Evolutionary conservation across 2,329 filamentous ascomycete genomes (phyloP), one percentile per base, ranked within the genome.

Genomic region (Exophiala sp.): DNA sequence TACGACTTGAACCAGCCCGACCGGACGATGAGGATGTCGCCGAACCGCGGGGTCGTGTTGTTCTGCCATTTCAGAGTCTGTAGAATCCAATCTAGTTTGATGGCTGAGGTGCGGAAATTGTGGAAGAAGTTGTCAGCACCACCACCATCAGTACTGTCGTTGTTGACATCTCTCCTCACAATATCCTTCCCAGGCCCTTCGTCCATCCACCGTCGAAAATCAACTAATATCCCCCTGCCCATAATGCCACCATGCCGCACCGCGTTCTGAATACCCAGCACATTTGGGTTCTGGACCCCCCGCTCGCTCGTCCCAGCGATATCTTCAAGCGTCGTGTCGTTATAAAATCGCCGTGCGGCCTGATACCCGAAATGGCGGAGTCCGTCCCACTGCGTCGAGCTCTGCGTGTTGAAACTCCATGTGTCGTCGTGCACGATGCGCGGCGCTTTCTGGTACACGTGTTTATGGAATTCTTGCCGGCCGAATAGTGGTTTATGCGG

Each of bases 221-320:
- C 73, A 16, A 75, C 58, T 16, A 76, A 65, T n/a, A 76, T 67
- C n/a, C 72, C 72, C 3, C 73, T 68, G 23, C 71, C 72, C 40
- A 71, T 66, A 21, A 74, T 67, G 2, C 69, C 69, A 21, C 68
- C 67, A 1, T 64, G 64, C 32, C 67, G 63, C 8, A 64, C 65
- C 8, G 63, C 63, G 27, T 65, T 69, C 66, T 58, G 58, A 16
- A 61, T 57, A 10, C 58, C 58, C 27, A 61, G 53, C 2, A 59
- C 40, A 30, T 59, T 55, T 2, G 58, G 53, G 27, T 57, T 56
- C 21, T 48, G 14, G 3, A 42, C 22, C 30, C 57, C 55, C 22
- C 43, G 44, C 1, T 40, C 40, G 13, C 43, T 46, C 3, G 44
- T 53, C n/a, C 57, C 58, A 5, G 58, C 58, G 23, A 61, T 60